Base-by-base conservation (phyloP, 345 rosid species). In the Boechera stricta region DNA sequence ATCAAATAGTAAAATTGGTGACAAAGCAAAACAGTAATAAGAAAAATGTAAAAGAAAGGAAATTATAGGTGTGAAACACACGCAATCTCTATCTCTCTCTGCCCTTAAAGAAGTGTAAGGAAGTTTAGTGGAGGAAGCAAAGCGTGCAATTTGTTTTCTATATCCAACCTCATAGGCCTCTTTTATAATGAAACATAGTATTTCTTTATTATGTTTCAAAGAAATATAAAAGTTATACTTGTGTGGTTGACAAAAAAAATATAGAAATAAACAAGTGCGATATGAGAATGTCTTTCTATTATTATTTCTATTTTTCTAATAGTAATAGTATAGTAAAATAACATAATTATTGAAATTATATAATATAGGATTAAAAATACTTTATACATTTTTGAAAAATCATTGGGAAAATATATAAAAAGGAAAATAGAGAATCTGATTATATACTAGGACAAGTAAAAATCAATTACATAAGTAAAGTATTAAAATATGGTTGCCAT, bases 101-200 rank as follows among this genome's bases (percentile, higher is more conserved):
- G 24, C 15, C 75, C 71, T 63, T 38, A 64, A 71, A 36, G 10
- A 36, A 36, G 39, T 35, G 38, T 35, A 72, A 61, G 89, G 81
- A 80, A 85, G 89, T 69, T 80, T 48, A 78, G 81, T 63, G 79
- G 75, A 73, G 69, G 83, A 86, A 86, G 91, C 87, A 90, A 87
- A 81, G 89, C 79, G 77, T 73, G 79, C 83, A 18, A 56, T 47
- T 60, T 76, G 61, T 69, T 32, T 64, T 51, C 6, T 69, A 68
- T 74, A 61, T 82, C 58, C 64, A 52, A 26, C 33, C 49, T 44
- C 29, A 39, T 39, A 39, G 47, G 44, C 12, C 44, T 8, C 31
- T 36, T 36, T 7, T 36, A 1, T 36, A 28, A 6, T 6, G 6
- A 36, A 36, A 36, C 39, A 36, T 13, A 13, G 6, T 44, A 12